Conservation (phyloP, 176 grass and related monocot genomes). For the Pontederia crassipes region DNA sequence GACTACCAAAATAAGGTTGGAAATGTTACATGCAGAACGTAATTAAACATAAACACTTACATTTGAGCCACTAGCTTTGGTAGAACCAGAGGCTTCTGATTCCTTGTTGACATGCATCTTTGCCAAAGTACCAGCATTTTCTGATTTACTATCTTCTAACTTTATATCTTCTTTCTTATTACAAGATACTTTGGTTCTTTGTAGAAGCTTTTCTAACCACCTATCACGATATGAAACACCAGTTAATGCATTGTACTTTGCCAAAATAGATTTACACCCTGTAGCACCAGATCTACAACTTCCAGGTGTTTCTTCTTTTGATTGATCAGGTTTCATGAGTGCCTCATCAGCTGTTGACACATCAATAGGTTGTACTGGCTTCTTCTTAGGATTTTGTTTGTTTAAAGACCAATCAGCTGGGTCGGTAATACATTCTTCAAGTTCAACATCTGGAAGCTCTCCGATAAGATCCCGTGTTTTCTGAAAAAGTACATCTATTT, state of each 20-base stretch:
- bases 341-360: slow-evolving; percentile 35
- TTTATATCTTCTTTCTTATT: slow-evolving; percentile 33
- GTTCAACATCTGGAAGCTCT: slow-evolving; percentile 52
- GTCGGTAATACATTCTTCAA: slow-evolving; percentile 39
- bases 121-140: neutral
- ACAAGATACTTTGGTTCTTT: slow-evolving; percentile 36
- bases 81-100: slow-evolving; percentile 20
- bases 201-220: slow-evolving; percentile 85
- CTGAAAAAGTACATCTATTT: slow-evolving; percentile 76
- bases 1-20: neutral
- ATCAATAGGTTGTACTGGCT: slow-evolving; percentile 46
- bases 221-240: slow-evolving; percentile 51
- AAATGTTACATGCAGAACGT: neutral
- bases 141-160: slow-evolving; percentile 18
- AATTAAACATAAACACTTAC: slow-evolving; percentile 28
- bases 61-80: slow-evolving; percentile 34
- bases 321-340: slow-evolving; percentile 28
- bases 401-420: slow-evolving; percentile 35
- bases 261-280: slow-evolving; percentile 39
- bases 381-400: slow-evolving; percentile 46
- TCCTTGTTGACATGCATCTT: slow-evolving; percentile 18
- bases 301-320: slow-evolving; percentile 78
- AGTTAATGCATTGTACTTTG: slow-evolving; percentile 59
- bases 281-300: slow-evolving; percentile 34
- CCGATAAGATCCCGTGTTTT: slow-evolving; percentile 71